A percentile compares a stretch with the other conserved stretches of the same genome.
Conservation (phyloP, 805 yeast genomes). For the Saccharomycopsis oosterbeekiorum region DNA sequence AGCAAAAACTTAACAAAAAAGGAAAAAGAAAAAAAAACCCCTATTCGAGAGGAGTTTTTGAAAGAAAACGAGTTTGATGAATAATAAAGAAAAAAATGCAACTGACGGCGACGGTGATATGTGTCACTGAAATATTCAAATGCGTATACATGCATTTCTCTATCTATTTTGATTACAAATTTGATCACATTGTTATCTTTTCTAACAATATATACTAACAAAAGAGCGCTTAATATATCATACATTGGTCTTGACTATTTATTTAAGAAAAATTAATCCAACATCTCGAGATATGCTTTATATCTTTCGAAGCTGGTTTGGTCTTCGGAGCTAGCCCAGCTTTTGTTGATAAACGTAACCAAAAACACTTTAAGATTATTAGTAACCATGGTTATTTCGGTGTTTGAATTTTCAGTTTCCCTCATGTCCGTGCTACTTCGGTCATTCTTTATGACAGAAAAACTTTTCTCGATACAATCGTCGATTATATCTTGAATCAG, state of each 20-base stretch:
- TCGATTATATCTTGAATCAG: not conserved
- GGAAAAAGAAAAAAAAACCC: too few relatives aligned
- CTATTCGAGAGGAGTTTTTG: not conserved
- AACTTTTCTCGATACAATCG: not conserved
- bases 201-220: too few relatives aligned
- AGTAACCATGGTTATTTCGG: not conserved
- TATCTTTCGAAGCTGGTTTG: not conserved
- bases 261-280: not conserved
- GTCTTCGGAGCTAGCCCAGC: not conserved
- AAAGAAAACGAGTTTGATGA: not conserved
- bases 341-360: not conserved
- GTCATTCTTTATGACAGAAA: not conserved
- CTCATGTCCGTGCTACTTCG: not conserved
- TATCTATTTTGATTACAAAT: not conserved
- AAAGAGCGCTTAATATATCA: too few relatives aligned
- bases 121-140: not conserved
- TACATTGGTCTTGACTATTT: too few relatives aligned
- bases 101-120: slow-evolving; percentile 1
- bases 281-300: not conserved
- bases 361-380: not conserved
- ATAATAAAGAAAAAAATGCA: not conserved
- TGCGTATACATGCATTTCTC: not conserved
- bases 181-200: not conserved
- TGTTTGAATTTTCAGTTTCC: not conserved
- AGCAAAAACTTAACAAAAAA: too few relatives aligned